A percentile compares a stretch with the other conserved stretches of the same genome.
Evolutionary conservation across 139 green algal genomes (phyloP).

Genomic region (Volvox reticuliferus): DNA sequence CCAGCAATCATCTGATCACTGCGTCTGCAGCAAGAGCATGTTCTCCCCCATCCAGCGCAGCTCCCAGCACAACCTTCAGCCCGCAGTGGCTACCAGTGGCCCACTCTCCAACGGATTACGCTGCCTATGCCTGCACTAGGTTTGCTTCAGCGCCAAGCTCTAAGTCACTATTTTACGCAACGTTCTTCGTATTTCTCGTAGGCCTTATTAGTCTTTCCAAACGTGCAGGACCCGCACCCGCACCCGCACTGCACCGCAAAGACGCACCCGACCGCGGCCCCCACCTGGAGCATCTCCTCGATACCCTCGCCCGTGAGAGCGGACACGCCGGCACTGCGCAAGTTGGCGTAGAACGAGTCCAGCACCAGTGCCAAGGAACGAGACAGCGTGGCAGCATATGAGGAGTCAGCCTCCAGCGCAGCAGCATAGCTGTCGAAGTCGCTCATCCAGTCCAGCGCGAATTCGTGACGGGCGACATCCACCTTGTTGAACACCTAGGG

Average conservation of each 20-base stretch:
- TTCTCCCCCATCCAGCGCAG: too few relatives aligned
- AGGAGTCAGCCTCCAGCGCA: slow-evolving; percentile 78
- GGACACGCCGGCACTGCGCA: slow-evolving; percentile 89
- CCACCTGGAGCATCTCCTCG: slow-evolving; percentile 85
- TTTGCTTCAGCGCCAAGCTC: neutral
- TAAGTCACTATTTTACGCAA: too few relatives aligned
- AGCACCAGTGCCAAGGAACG: slow-evolving; percentile 82
- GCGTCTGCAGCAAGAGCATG: too few relatives aligned
- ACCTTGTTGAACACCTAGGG: slow-evolving; percentile 95
- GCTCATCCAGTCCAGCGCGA: slow-evolving; percentile 93
- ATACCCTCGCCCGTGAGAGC: slow-evolving; percentile 94
- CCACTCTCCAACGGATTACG: too few relatives aligned
- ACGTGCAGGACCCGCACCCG: neutral
- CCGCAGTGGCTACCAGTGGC: too few relatives aligned
- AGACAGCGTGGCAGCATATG: slow-evolving; percentile 83
- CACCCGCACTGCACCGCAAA: neutral
- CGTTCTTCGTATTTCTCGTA: too few relatives aligned
- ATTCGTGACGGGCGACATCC: slow-evolving; percentile 90
- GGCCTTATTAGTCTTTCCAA: neutral
- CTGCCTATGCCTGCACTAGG: too few relatives aligned
- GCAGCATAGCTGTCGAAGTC: slow-evolving; percentile 91
- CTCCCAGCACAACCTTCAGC: too few relatives aligned
- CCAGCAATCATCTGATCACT: too few relatives aligned
- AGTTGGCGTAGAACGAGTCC: slow-evolving; percentile 94
- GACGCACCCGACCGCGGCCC: neutral